Evolutionary conservation across 1,284 basidiomycete species (phyloP).

Genomic region (Ceratobasidium sp.): DNA sequence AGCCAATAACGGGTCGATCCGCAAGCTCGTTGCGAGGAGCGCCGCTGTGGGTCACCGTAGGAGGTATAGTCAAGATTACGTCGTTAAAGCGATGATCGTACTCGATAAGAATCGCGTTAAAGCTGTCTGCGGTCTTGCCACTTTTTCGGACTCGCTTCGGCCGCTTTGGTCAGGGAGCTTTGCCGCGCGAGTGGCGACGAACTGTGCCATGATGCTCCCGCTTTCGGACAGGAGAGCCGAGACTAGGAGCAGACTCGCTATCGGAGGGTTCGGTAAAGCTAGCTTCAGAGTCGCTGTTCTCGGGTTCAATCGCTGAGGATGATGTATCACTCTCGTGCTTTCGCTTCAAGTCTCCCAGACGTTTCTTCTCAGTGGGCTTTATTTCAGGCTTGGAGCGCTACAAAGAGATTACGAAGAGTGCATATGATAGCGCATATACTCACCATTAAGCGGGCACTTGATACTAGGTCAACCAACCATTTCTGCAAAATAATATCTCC

Average conservation of each 20-base stretch:
- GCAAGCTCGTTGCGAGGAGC: slow-evolving; percentile 14
- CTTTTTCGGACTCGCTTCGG: neutral
- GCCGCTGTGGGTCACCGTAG: neutral
- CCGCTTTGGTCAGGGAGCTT: neutral
- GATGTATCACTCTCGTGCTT: neutral
- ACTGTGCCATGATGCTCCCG: no score
- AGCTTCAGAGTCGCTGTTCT: neutral
- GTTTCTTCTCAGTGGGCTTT: neutral
- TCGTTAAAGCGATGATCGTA: neutral
- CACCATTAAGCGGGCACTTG: neutral
- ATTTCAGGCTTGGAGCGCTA: neutral
- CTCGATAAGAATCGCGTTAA: neutral
- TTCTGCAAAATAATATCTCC: slow-evolving; percentile 18
- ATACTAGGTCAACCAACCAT: neutral
- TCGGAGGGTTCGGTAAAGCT: neutral
- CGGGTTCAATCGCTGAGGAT: neutral
- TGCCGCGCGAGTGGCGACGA: no score
- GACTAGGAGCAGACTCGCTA: neutral
- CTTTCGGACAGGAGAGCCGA: no score
- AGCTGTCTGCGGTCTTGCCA: no score
- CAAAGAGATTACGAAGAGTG: neutral
- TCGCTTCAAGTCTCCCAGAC: neutral
- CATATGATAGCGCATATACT: neutral
- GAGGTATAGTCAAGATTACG: neutral
- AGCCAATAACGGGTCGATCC: neutral